These are phyloP conservation scores for Porcisia deanei DNA, from an alignment of 208 protist species.

Conservation along the genomic window DNA sequence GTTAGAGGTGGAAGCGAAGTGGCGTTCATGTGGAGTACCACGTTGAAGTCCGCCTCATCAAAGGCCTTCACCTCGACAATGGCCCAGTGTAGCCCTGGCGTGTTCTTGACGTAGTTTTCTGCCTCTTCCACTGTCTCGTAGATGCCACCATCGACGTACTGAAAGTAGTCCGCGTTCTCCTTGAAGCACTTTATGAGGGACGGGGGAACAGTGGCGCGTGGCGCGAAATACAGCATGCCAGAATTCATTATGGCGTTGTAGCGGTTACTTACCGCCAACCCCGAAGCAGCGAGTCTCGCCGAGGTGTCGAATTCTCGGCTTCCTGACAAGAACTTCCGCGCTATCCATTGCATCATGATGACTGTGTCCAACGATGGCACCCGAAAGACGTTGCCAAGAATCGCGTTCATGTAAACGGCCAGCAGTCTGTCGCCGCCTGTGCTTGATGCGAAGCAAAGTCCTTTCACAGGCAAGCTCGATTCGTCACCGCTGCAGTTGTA, in stretches of 20 bases:
- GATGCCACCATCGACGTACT: constrained; percentile 39
- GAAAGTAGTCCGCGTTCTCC: constrained; percentile 32
- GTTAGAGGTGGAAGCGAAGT: constrained; percentile 38
- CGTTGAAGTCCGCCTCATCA: constrained; percentile 42
- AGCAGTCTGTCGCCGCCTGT: constrained; percentile 7
- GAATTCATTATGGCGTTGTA: constrained; percentile 39
- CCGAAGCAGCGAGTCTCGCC: constrained; percentile 24
- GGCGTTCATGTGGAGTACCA: constrained; percentile 47
- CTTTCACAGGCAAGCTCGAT: constrained; percentile 38
- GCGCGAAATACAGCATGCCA: constrained; percentile 52
- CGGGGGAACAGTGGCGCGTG: constrained; percentile 15
- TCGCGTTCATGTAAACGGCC: constrained; percentile 25
- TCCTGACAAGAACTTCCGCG: constrained; percentile 24
- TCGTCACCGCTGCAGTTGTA: constrained; percentile 49
- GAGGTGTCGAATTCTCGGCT: constrained; percentile 8
- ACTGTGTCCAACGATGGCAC: constrained; percentile 45
- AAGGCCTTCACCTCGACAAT: constrained; percentile 46
- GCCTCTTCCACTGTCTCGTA: constrained; percentile 43
- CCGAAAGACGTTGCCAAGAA: constrained; percentile 20
- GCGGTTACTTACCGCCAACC: constrained; percentile 27
- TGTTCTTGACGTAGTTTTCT: constrained; percentile 28
- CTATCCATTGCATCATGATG: constrained; percentile 58
- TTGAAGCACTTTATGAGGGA: constrained; percentile 42
- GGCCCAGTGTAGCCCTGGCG: constrained; percentile 34
- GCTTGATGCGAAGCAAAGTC: constrained; percentile 28